Conservation (phyloP, 1,139 yeast genomes). For the Trichomonascaceae sp. region DNA sequence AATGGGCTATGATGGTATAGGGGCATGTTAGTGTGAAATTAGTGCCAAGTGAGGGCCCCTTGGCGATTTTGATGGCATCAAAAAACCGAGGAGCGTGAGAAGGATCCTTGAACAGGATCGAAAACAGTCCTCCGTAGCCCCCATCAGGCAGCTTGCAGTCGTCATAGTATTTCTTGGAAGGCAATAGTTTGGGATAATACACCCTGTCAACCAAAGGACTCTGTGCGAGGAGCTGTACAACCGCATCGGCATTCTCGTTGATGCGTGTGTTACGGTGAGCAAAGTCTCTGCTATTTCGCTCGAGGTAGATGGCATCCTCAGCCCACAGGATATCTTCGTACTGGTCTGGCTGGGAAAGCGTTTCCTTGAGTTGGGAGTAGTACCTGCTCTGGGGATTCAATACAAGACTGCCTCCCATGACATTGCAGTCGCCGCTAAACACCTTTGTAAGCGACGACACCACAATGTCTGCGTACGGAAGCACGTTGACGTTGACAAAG, state of each 20-base stretch:
- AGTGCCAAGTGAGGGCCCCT: slow-evolving; percentile 92
- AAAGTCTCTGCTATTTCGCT: slow-evolving; percentile 87
- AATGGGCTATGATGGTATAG: slow-evolving; percentile 82
- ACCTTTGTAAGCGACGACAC: slow-evolving; percentile 84
- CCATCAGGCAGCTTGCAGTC: slow-evolving; percentile 50
- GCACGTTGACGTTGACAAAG: slow-evolving; percentile 67
- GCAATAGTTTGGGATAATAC: slow-evolving; percentile 53
- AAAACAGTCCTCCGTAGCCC: slow-evolving; percentile 91
- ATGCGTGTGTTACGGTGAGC: slow-evolving; percentile 50
- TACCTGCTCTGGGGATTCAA: slow-evolving; percentile 52
- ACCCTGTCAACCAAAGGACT: slow-evolving; percentile 39
- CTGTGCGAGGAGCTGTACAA: slow-evolving; percentile 27
- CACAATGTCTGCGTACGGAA: slow-evolving; percentile 73
- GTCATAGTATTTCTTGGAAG: slow-evolving; percentile 55
- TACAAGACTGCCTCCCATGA: slow-evolving; percentile 85
- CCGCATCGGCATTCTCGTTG: slow-evolving; percentile 53
- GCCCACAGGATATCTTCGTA: slow-evolving; percentile 80
- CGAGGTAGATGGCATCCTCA: slow-evolving; percentile 86
- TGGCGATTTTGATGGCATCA: slow-evolving; percentile 60
- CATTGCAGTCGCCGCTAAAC: slow-evolving; percentile 89
- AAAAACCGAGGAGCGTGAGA: slow-evolving; percentile 60
- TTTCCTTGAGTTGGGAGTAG: slow-evolving; percentile 40
- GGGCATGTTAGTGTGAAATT: slow-evolving; percentile 90
- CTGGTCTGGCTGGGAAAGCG: slow-evolving; percentile 31
- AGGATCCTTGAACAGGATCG: slow-evolving; percentile 58